A percentile compares a stretch with the other conserved stretches of the same genome.
Conservation (phyloP, 257 asterid species). For the Rhazya stricta region DNA sequence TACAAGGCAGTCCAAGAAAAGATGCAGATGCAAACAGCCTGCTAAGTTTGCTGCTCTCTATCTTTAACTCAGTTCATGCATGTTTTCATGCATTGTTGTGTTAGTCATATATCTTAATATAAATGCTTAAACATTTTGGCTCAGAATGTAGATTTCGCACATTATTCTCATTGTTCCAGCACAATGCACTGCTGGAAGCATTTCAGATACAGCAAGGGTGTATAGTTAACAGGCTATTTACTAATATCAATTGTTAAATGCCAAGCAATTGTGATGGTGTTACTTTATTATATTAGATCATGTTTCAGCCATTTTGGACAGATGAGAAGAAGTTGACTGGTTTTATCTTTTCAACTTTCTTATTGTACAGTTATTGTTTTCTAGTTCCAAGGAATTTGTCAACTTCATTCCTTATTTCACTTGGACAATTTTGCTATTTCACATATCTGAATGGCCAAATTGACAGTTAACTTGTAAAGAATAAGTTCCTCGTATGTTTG, state of each 20-base stretch:
- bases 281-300: neutral
- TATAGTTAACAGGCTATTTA: neutral
- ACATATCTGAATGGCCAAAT: too few species aligned
- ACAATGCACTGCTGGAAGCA: slow-evolving; percentile 4
- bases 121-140: neutral
- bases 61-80: slow-evolving; percentile 10
- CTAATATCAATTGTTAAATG: neutral
- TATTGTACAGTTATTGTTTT: too few species aligned
- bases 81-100: slow-evolving; percentile 8
- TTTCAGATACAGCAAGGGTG: neutral
- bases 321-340: neutral
- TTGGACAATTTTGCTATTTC: too few species aligned
- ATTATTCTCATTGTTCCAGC: neutral
- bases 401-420: too few species aligned
- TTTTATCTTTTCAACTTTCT: neutral
- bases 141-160: neutral
- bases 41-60: slow-evolving; percentile 23
- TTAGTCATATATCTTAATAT: slow-evolving; percentile 1
- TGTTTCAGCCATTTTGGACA: neutral
- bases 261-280: too few species aligned
- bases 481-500: too few species aligned
- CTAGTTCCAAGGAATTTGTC: too few species aligned
- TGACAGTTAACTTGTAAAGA: too few species aligned
- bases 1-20: slow-evolving; percentile 67
- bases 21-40: slow-evolving; percentile 36